phyloP scores from a whole-genome alignment of 2,329 filamentous ascomycete species.

The Xylariaceae sp. region DNA sequence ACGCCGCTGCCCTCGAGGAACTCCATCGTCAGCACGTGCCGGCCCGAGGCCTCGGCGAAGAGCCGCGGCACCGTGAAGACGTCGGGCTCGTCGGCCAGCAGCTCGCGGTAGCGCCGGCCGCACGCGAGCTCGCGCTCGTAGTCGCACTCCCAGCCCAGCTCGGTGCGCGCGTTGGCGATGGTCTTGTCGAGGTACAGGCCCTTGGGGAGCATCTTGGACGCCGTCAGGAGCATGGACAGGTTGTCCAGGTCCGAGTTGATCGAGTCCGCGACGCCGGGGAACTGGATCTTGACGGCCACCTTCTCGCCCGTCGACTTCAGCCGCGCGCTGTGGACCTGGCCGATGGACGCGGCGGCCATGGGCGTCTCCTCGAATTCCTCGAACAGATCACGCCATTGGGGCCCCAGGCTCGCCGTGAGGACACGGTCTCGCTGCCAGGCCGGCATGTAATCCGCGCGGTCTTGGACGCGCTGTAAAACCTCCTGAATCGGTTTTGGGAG shows the following conservation, averaged over 20 bases:
- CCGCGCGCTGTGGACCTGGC: constrained; percentile 84
- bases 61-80: constrained; percentile 76
- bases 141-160: constrained; percentile 96
- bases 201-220: constrained; percentile 81
- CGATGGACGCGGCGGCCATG: constrained; percentile 92
- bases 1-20: constrained; percentile 82
- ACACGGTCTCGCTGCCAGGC: constrained; percentile 86
- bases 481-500: constrained; percentile 79
- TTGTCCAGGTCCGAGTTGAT: constrained; percentile 97
- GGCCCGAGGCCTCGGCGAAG: constrained; percentile 70
- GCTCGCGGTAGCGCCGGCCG: constrained; percentile 64
- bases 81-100: constrained; percentile 66
- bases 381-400: constrained; percentile 79
- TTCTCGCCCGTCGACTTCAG: constrained; percentile 65
- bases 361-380: constrained; percentile 81
- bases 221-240: constrained; percentile 80
- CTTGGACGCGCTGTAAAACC: constrained; percentile 88
- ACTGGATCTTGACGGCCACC: constrained; percentile 96
- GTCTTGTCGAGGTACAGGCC: constrained; percentile 95
- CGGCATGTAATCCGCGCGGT: constrained; percentile 97
- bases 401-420: constrained; percentile 67
- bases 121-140: constrained; percentile 84
- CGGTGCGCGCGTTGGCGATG: constrained; percentile 85
- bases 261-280: constrained; percentile 89
- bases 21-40: constrained; percentile 87